Conservation (phyloP, 1,139 yeast species). For the Diutina rugosa region DNA sequence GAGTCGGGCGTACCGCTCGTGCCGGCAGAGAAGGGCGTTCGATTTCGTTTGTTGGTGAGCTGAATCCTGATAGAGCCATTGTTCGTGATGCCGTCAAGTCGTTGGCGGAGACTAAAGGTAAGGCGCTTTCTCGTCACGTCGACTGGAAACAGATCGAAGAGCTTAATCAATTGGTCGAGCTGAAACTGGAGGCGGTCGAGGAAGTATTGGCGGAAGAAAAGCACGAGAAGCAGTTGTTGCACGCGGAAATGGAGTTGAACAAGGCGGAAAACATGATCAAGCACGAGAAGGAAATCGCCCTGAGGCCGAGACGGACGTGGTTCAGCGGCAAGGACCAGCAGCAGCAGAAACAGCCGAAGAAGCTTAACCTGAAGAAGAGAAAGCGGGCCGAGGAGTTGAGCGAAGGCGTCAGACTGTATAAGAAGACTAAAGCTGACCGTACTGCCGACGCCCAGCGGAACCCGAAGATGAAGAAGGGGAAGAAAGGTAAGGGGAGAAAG, state of each 20-base stretch:
- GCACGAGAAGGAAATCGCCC: conserved; percentile 68
- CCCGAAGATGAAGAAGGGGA: conserved; percentile 12
- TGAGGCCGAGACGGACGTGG: conserved; percentile 97
- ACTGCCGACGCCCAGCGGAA: conserved; percentile 13
- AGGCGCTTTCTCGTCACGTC: conserved; percentile 70
- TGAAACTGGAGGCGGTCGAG: conserved; percentile 45
- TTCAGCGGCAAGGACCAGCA: conserved; percentile 38
- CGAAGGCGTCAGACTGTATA: conserved; percentile 37
- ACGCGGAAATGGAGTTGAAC: conserved; percentile 82
- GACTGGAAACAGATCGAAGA: conserved; percentile 78
- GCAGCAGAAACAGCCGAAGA: conserved; percentile 33
- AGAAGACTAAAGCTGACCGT: conserved; percentile 62
- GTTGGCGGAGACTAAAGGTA: conserved; percentile 25
- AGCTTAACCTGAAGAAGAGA: conserved; percentile 46
- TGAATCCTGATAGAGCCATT: conserved; percentile 69
- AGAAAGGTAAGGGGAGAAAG: neutral
- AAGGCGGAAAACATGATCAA: conserved; percentile 77
- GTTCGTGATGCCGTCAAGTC: conserved; percentile 77
- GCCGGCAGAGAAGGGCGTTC: conserved; percentile 95
- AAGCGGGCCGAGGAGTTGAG: conserved; percentile 40
- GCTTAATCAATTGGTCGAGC: conserved; percentile 44
- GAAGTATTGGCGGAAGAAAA: conserved; percentile 84
- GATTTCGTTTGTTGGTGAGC: conserved; percentile 87
- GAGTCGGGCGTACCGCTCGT: conserved; percentile 99
- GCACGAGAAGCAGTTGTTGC: conserved; percentile 69